Percentiles rank a stretch among this genome's conserved stretches.
phyloP scores from a whole-genome alignment of 495 filamentous ascomycete species.

The Haplographium delicatum region DNA sequence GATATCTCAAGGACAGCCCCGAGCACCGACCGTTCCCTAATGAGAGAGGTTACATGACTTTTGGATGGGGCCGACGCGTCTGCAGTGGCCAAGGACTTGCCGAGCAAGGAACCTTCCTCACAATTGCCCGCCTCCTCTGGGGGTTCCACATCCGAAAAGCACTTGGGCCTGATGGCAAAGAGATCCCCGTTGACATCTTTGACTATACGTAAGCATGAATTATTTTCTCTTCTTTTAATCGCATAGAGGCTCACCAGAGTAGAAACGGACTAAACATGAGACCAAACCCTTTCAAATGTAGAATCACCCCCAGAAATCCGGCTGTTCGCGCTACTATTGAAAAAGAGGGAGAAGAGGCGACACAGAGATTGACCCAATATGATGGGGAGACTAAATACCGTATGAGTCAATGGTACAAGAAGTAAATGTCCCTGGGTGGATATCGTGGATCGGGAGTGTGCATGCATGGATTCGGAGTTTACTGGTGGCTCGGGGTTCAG shows the following conservation, averaged over 20 bases:
- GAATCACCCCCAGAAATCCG: conserved; percentile 42
- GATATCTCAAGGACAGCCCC: conserved; percentile 35
- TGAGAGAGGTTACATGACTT: conserved; percentile 11
- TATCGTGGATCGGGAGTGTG: neutral
- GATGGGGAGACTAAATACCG: conserved; percentile 55
- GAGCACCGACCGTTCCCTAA: conserved; percentile 38
- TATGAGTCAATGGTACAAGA: conserved; percentile 34
- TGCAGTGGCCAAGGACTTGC: conserved; percentile 17
- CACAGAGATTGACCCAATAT: conserved; percentile 46
- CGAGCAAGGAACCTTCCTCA: conserved; percentile 13
- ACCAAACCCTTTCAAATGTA: conserved; percentile 47
- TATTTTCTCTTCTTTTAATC: neutral
- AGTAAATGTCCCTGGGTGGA: neutral
- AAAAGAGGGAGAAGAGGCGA: conserved; percentile 48
- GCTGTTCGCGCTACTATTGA: conserved; percentile 47
- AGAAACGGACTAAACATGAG: conserved; percentile 54
- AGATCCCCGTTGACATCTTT: conserved; percentile 50
- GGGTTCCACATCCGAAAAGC: conserved; percentile 33
- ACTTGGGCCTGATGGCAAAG: conserved; percentile 39
- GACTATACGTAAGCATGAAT: conserved; percentile 32
- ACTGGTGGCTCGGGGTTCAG: too few relatives aligned
- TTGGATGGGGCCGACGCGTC: conserved; percentile 18
- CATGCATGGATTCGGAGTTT: neutral
- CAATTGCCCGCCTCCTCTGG: conserved; percentile 13
- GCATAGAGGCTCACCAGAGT: too few relatives aligned